phyloP scores from a whole-genome alignment of 176 grass and related monocot genomes.

The Eleusine indica region DNA sequence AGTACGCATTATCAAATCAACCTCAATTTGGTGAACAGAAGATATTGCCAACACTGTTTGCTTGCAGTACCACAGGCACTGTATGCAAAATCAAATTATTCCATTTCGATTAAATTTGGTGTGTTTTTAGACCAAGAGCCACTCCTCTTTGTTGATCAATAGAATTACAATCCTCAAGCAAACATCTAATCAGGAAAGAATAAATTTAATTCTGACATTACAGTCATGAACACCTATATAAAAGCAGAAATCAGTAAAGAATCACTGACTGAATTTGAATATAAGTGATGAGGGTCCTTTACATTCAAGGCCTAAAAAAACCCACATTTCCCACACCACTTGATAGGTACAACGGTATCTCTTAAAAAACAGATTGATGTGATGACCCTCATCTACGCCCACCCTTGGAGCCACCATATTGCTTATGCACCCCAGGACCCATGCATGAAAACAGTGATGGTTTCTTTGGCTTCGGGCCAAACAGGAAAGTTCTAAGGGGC shows the following conservation, averaged over 20 bases:
- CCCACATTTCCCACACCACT: constrained; percentile 25
- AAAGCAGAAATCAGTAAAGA: constrained; percentile 14
- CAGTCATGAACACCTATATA: background rate
- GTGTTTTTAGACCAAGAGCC: background rate
- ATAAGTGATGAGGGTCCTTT: constrained; percentile 30
- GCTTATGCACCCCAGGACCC: constrained; percentile 73
- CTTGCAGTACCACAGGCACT: constrained; percentile 5
- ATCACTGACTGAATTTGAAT: constrained; percentile 30
- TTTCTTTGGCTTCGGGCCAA: constrained; percentile 80
- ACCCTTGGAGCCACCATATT: constrained; percentile 58
- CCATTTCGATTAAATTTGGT: constrained; percentile 19
- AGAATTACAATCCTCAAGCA: background rate
- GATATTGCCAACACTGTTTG: constrained; percentile 25
- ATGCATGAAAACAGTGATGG: constrained; percentile 86
- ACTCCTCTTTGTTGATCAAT: background rate
- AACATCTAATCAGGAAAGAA: background rate
- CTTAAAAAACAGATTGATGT: constrained; percentile 22
- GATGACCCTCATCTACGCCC: constrained; percentile 52
- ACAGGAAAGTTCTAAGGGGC: constrained; percentile 80
- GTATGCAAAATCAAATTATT: constrained; percentile 27
- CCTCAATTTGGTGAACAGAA: constrained; percentile 24
- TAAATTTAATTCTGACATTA: constrained; percentile 23
- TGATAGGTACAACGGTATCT: constrained; percentile 28
- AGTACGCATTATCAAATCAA: constrained; percentile 17
- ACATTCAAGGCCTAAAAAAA: constrained; percentile 45